A percentile compares a stretch with the other conserved stretches of the same genome.
Evolutionary conservation across 139 green algal species (phyloP).

Genomic region (Tetraselmis striata): DNA sequence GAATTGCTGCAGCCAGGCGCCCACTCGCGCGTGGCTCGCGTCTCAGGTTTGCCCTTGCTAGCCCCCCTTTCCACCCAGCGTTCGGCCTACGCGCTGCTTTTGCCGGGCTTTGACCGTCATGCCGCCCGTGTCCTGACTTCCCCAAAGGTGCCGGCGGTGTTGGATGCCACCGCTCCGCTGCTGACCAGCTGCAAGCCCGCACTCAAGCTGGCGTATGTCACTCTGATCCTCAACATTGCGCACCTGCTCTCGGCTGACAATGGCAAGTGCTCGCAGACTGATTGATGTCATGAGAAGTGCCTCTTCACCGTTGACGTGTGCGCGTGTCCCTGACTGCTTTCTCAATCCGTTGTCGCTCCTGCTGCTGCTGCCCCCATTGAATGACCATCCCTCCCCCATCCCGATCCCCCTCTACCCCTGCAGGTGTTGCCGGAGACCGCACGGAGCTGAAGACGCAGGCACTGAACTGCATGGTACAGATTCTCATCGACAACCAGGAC

Average conservation of each 20-base stretch:
- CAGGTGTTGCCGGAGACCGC: background rate
- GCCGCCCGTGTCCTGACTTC: too few relatives aligned
- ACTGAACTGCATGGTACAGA: background rate
- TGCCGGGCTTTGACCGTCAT: background rate
- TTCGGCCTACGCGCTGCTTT: too few relatives aligned
- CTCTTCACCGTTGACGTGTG: too few relatives aligned
- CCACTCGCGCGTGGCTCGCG: slow-evolving; percentile 28
- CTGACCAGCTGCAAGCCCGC: background rate
- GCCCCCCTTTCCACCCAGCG: background rate
- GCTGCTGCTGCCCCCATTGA: too few relatives aligned
- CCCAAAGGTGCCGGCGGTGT: background rate
- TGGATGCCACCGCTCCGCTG: background rate
- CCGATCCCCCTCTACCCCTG: too few relatives aligned
- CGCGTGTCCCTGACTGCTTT: too few relatives aligned
- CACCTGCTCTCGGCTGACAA: background rate
- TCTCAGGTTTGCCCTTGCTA: too few relatives aligned
- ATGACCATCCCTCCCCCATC: too few relatives aligned
- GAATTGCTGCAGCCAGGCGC: slow-evolving; percentile 46
- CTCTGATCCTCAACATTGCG: background rate
- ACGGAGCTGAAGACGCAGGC: background rate
- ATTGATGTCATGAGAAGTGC: too few relatives aligned
- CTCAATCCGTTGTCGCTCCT: too few relatives aligned
- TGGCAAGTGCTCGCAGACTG: background rate
- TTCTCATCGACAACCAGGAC: background rate
- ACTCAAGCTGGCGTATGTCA: background rate